Percentiles rank a stretch among this genome's conserved stretches.
phyloP scores from a whole-genome alignment of 2,329 filamentous ascomycete genomes.

The Fusarium tupiense region DNA sequence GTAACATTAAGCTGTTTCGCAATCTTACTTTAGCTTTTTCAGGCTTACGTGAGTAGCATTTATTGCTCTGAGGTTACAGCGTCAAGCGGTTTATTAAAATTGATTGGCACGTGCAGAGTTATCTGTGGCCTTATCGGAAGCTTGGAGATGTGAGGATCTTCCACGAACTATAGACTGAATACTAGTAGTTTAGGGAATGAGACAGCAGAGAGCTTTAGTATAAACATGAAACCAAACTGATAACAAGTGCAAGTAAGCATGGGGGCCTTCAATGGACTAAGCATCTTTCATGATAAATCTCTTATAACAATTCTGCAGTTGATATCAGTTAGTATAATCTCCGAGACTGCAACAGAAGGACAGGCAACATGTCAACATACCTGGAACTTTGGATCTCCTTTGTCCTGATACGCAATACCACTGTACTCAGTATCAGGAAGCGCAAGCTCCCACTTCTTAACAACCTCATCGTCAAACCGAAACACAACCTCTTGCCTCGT shows the following conservation, averaged over 20 bases:
- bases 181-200: too few species aligned
- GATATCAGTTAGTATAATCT: rapidly evolving
- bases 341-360: too few species aligned
- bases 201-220: too few species aligned
- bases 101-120: too few species aligned
- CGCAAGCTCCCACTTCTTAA: neutral
- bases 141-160: rapidly evolving
- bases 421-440: neutral
- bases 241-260: too few species aligned
- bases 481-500: neutral
- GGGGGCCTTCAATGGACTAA: too few species aligned
- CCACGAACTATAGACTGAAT: neutral
- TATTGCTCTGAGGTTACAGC: rapidly evolving
- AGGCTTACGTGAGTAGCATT: neutral
- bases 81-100: rapidly evolving
- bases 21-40: neutral
- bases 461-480: neutral
- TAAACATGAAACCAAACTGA: too few species aligned
- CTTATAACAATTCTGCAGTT: neutral
- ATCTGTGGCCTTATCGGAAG: rapidly evolving
- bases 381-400: neutral
- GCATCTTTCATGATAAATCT: neutral
- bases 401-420: neutral
- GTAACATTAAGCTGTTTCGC: neutral
- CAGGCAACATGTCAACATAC: neutral